A percentile compares a stretch with the other conserved stretches of the same genome.
Conservation (phyloP, 2,329 filamentous ascomycete species). For the Apiospora malaysiana region DNA sequence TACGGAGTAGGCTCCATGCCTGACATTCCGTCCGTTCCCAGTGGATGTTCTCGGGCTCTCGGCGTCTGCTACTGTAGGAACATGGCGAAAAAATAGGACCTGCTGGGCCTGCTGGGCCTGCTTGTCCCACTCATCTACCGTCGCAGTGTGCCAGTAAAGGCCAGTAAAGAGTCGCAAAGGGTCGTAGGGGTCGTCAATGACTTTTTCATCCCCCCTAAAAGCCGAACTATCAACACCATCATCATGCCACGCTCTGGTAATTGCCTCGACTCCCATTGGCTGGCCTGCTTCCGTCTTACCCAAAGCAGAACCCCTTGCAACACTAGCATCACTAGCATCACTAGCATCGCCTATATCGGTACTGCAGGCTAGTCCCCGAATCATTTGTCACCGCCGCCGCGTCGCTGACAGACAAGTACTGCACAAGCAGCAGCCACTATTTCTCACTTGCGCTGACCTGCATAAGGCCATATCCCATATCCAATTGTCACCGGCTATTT, state of each 20-base stretch:
- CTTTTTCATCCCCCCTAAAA: slow-evolving; percentile 31
- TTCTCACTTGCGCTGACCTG: not conserved
- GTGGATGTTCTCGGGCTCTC: slow-evolving; percentile 9
- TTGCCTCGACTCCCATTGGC: slow-evolving; percentile 22
- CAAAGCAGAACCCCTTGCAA: slow-evolving; percentile 8
- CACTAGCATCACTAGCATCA: not conserved
- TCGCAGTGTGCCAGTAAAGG: not conserved
- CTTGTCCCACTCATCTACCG: slow-evolving; percentile 2
- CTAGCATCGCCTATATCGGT: slow-evolving; percentile 10
- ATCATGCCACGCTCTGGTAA: slow-evolving; percentile 20
- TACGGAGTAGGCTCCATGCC: not conserved
- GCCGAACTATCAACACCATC: not conserved
- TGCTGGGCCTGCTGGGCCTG: not conserved
- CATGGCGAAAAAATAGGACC: not conserved
- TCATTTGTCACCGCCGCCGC: not conserved
- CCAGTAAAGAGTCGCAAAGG: not conserved
- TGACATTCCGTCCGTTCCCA: not conserved
- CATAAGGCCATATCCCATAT: not conserved
- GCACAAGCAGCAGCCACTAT: not conserved
- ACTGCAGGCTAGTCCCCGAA: slow-evolving; percentile 1
- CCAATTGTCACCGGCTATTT: not conserved
- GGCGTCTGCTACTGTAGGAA: slow-evolving; percentile 1
- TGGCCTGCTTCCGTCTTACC: not conserved
- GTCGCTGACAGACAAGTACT: not conserved
- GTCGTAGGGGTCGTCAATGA: not conserved